Evolutionary conservation across 306 rosid species (phyloP), one percentile per base, ranked within the genome.

Genomic region (Styphnolobium japonicum): DNA sequence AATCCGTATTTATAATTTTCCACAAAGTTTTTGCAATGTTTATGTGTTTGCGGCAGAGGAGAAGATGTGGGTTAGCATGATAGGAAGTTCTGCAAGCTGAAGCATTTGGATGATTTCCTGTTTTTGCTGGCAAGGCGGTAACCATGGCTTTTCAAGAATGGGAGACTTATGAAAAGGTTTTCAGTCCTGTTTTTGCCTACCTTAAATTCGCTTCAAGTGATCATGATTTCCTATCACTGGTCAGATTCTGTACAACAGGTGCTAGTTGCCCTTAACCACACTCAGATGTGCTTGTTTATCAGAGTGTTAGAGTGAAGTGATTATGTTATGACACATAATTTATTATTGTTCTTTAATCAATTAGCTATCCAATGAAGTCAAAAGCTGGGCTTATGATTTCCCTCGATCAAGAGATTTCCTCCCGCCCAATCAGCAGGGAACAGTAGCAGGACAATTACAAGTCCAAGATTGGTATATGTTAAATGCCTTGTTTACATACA

Each of bases 141-240:
- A 37, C 10, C 7, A 85, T n/a, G n/a, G n/a, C n/a, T n/a, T n/a
- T 91, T 57, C 12, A 46, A 29, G 19, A 86, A 49, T 96, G 90
- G n/a, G 96, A 95, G 87, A 60, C 87, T 7, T 91, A 93, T 82
- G 91, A 77, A 64, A 95, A 91, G 81, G 98, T 91, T 68, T 95
- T 83, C 12, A 96, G 98, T 5, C 98, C 98, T 3, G 57, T 90
- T 25, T 88, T 86, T 53, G 46, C 84, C 18, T 88, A 95, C 79
- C 88, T 95, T 3, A 95, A 95, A 56, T 84, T 89, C 10, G 83
- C 40, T 69, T 43, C 90, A 4, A 39, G 0, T 4, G 25, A 64
- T 0, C 14, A 37, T 11, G 33, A 73, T 15, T 51, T 81, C 5
- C 52, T 3, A 15, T 6, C 67, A 14, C 89, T 93, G 96, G 99